Evolutionary conservation across 2,329 filamentous ascomycete species (phyloP).

Genomic region (Podosphaera xanthii): DNA sequence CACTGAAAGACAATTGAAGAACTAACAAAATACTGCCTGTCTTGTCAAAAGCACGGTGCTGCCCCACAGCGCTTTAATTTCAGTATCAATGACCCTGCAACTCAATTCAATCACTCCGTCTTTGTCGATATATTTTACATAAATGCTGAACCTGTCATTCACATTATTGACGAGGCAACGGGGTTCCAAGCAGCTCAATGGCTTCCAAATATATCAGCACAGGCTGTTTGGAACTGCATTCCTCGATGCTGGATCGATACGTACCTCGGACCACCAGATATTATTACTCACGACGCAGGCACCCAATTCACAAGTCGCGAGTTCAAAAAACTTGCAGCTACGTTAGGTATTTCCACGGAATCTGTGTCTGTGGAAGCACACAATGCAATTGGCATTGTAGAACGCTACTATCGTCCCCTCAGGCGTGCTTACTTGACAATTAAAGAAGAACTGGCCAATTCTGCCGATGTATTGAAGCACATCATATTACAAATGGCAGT

Average conservation of each 20-base stretch:
- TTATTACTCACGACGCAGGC: not conserved
- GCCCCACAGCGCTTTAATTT: not conserved
- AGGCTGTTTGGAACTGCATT: constrained; percentile 1
- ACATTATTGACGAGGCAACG: constrained; percentile 2
- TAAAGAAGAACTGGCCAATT: not conserved
- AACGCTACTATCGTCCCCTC: not conserved
- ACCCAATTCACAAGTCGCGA: constrained; percentile 3
- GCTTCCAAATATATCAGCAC: not conserved
- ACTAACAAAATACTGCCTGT: not conserved
- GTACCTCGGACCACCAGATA: constrained; percentile 1
- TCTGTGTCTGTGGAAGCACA: constrained; percentile 1
- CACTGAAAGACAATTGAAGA: not conserved
- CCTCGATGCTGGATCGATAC: constrained; percentile 2
- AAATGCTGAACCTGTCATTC: not conserved
- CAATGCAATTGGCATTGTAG: not conserved
- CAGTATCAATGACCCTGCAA: no score
- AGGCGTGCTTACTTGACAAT: not conserved
- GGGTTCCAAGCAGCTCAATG: constrained; percentile 2
- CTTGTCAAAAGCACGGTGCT: not conserved
- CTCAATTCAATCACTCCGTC: not conserved
- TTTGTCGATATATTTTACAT: constrained; percentile 3
- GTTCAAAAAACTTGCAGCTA: not conserved
- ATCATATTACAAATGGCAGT: not conserved
- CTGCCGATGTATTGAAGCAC: not conserved
- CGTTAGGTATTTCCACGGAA: not conserved